phyloP scores from a whole-genome alignment of 768 basidiomycete genomes.

The Boletus rubropictus region DNA sequence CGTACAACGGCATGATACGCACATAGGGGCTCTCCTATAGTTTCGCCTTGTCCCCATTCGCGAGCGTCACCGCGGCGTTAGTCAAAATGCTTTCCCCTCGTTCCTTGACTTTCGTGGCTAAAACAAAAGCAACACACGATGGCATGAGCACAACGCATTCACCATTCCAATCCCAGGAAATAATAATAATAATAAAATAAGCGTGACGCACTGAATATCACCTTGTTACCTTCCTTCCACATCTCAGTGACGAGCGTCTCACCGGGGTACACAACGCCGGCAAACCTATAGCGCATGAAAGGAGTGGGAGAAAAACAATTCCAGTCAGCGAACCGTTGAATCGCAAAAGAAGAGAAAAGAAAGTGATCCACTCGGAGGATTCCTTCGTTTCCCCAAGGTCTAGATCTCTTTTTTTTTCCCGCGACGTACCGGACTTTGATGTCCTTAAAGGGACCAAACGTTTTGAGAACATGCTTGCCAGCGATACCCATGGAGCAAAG shows the following conservation, averaged over 20 bases:
- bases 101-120: slow-evolving; percentile 88
- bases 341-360: too few relatives aligned
- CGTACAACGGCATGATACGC: too few relatives aligned
- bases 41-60: slow-evolving; percentile 51
- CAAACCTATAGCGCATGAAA: slow-evolving; percentile 69
- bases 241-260: slow-evolving; percentile 94
- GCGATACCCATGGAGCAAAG: slow-evolving; percentile 91
- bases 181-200: too few relatives aligned
- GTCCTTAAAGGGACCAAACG: slow-evolving; percentile 80
- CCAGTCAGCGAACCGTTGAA: not conserved
- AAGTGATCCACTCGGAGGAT: too few relatives aligned
- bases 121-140: not conserved
- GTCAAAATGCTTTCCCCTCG: slow-evolving; percentile 64
- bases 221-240: slow-evolving; percentile 94
- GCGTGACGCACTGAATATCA: slow-evolving; percentile 78
- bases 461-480: slow-evolving; percentile 86
- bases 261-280: slow-evolving; percentile 89
- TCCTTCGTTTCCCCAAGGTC: not conserved
- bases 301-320: not conserved
- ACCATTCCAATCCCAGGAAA: not conserved
- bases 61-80: slow-evolving; percentile 76
- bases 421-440: slow-evolving; percentile 84
- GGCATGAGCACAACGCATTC: not conserved
- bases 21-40: slow-evolving; percentile 32
- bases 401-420: not conserved